Base-by-base conservation (phyloP, 2,329 filamentous ascomycete species). In the Fusarium bactridioides region DNA sequence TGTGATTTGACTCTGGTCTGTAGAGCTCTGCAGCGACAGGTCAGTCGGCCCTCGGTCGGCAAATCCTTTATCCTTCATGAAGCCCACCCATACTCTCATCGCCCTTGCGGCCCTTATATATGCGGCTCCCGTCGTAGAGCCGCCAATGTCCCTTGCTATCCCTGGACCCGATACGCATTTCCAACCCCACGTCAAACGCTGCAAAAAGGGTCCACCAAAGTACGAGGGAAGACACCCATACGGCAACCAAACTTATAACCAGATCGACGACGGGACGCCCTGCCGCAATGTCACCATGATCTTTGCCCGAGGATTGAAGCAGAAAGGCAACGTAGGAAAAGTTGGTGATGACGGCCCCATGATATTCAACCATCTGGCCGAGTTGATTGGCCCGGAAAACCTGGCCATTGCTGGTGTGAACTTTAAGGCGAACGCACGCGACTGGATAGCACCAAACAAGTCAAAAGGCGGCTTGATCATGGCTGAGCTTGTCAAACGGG, bases 281-380 rank as follows among this genome's bases (percentile, higher is more conserved):
- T 64, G 61, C n/a, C 61, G 61, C 6, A 27, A 45, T 9, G 45
- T 64, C 15, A 64, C 61, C 2, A 7, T 64, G 10, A 63, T 64
- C 18, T 64, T 33, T 19, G 61, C 61, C 8, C 33, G 58, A 64
- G 61, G 61, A 18, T 54, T 45, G 15, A 37, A 38, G 4, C 38
- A 38, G 7, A 21, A 29, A 19, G 61, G 61, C 8, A 64, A 64
- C 25, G 61, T 64, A 16, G 61, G 61, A 38, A 16, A 27, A 8
- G 7, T n/a, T 9, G 11, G n/a, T 33, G 29, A n/a, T 3, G 25
- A 38, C 2, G 61, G 61, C 3, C 61, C 61, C 3, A 8, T 25
- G 9, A 13, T 64, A 12, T 64, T 64, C 4, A 64, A 64, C 10
- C 23, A 18, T 12, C 61, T 64, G 21, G 58, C 61, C 37, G 43